Evolutionary conservation across 1,284 basidiomycete species (phyloP).

Genomic region (Tilletia caries): DNA sequence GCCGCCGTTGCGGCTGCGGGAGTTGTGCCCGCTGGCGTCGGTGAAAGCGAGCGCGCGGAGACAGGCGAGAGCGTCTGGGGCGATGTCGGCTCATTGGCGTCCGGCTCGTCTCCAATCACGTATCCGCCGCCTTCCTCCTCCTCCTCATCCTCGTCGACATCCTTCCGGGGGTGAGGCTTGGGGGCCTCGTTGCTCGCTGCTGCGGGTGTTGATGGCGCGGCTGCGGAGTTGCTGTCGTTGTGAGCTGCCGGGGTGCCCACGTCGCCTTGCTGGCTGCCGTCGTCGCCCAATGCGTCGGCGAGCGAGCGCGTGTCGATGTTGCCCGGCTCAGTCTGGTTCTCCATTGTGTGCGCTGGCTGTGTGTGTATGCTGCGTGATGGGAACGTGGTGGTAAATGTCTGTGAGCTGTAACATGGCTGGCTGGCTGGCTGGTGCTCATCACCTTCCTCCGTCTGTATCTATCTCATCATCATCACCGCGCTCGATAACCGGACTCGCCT

Average conservation of each 20-base stretch:
- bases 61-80: slow-evolving; percentile 32
- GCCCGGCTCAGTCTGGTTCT: not conserved
- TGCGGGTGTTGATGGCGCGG: too few relatives aligned
- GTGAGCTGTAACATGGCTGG: not conserved
- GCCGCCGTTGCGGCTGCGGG: slow-evolving; percentile 7
- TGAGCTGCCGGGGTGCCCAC: too few relatives aligned
- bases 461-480: too few relatives aligned
- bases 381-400: not conserved
- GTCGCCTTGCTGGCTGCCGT: not conserved
- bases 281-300: not conserved
- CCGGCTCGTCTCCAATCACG: slow-evolving; percentile 7
- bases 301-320: slow-evolving; percentile 8
- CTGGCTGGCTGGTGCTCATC: too few relatives aligned
- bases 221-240: too few relatives aligned
- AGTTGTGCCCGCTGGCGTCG: slow-evolving; percentile 8
- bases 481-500: too few relatives aligned
- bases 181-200: too few relatives aligned
- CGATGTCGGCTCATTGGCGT: slow-evolving; percentile 6
- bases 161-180: not conserved
- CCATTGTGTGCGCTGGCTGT: too few relatives aligned
- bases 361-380: not conserved
- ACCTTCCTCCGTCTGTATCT: too few relatives aligned
- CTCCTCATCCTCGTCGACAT: not conserved
- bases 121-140: not conserved
- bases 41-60: slow-evolving; percentile 31